These are phyloP conservation scores for Tephrocybe rancida DNA, from an alignment of 768 basidiomycete genomes.

Conservation along the genomic window DNA sequence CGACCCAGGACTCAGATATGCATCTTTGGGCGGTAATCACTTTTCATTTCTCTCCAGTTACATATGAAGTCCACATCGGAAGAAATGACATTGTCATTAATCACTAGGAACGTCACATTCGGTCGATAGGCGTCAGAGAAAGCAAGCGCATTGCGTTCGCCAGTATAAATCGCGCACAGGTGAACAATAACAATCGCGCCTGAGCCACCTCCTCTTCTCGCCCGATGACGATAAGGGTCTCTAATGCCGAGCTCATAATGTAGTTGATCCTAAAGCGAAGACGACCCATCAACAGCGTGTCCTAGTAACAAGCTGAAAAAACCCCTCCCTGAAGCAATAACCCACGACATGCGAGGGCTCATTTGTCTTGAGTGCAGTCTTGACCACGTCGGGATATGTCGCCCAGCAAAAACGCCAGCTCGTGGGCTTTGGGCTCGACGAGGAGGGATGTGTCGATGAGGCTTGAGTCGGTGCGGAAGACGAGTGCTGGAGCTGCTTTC, in stretches of 20 bases:
- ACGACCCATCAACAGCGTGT: too few species aligned
- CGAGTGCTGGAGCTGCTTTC: conserved; percentile 8
- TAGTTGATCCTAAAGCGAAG: conserved; percentile 3
- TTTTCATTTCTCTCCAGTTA: too few species aligned
- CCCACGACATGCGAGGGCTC: too few species aligned
- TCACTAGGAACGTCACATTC: conserved; percentile 7
- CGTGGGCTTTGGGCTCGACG: conserved; percentile 8
- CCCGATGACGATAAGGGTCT: conserved; percentile 9
- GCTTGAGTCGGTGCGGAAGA: conserved; percentile 2
- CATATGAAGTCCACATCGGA: too few species aligned
- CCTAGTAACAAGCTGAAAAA: not conserved
- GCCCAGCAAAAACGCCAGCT: conserved; percentile 13
- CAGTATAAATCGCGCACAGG: conserved; percentile 9
- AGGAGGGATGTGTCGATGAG: conserved; percentile 9
- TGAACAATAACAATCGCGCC: conserved; percentile 6
- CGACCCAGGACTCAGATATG: too few species aligned
- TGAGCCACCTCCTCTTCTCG: conserved; percentile 12
- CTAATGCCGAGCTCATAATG: conserved; percentile 7
- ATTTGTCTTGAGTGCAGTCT: too few species aligned
- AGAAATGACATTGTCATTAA: too few species aligned
- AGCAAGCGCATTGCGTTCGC: conserved; percentile 6
- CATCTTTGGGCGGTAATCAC: too few species aligned
- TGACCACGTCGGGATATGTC: conserved; percentile 9
- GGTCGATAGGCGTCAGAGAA: conserved; percentile 10
- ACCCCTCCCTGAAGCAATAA: not conserved